A percentile compares a stretch with the other conserved stretches of the same genome.
These are phyloP conservation scores for Fusarium illudens DNA, from an alignment of 2,329 filamentous ascomycete species.

Conservation along the genomic window DNA sequence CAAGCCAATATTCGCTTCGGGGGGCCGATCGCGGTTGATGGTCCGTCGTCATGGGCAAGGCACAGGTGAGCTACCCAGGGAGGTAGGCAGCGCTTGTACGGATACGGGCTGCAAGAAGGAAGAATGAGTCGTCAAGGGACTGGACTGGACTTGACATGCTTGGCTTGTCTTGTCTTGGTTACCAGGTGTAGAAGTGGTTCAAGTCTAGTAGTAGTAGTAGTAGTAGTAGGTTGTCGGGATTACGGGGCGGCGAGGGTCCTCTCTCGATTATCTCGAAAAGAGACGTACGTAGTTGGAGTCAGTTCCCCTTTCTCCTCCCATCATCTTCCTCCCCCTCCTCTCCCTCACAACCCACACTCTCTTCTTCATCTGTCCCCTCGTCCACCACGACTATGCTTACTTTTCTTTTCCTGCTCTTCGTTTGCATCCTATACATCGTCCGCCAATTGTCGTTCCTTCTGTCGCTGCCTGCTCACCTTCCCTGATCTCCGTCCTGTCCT, in stretches of 20 bases:
- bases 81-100: neutral
- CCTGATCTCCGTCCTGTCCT: neutral
- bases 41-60: constrained; percentile 13
- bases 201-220: too few relatives aligned
- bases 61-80: neutral
- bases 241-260: constrained; percentile 22
- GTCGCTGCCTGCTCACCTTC: constrained; percentile 28
- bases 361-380: neutral
- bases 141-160: too few relatives aligned
- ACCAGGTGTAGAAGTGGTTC: neutral
- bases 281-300: neutral
- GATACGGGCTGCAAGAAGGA: neutral
- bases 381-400: constrained; percentile 30
- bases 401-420: constrained; percentile 32
- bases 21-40: constrained; percentile 19
- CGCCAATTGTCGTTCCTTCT: constrained; percentile 29
- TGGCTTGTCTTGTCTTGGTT: constrained; percentile 25
- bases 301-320: constrained; percentile 22
- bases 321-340: neutral
- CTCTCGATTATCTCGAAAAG: constrained; percentile 8
- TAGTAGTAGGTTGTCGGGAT: constrained; percentile 14
- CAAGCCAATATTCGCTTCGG: constrained; percentile 21
- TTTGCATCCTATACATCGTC: constrained; percentile 28
- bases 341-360: constrained; percentile 21
- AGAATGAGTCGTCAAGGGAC: constrained; percentile 8